Evolutionary conservation across 331 rosid genomes (phyloP), one percentile per base, ranked within the genome.

Genomic region (Arachis monticola): DNA sequence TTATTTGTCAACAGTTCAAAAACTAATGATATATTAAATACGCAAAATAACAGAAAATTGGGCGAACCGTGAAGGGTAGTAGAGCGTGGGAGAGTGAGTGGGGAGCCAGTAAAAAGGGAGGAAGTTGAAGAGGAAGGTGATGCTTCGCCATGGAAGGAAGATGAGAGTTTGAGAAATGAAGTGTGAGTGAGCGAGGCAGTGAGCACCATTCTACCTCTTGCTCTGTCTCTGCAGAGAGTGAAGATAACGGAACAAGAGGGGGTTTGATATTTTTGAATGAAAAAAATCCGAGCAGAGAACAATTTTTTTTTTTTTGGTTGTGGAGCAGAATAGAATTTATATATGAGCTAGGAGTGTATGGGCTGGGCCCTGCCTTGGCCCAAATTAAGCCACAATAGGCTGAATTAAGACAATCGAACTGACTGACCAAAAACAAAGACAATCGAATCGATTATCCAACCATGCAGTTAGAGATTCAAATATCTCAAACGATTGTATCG

Each of bases 141-240:
- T 12, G 65, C 6, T 55, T 90, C 79, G 79, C 85, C 88, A 67
- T 89, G 77, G 2, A 72, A 66, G 57, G 77, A 22, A 8, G 85
- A 60, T 22, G 85, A 82, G 67, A 75, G 79, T 73, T 84, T 88
- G 62, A 77, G 86, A 69, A 85, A 46, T 40, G 78, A 38, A 66
- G 47, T 60, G 17, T 73, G 82, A 68, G 73, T 67, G 6, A 82
- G 60, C 7, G 79, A 77, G 63, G 90, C 74, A 72, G 75, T 41
- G 87, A 87, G 80, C 63, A 90, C 90, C 98, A 93, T 91, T 80
- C 17, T 4, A 14, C 6, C 57, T 52, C 13, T 50, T 3, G 9
- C 3, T 51, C 57, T 51, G 4, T 11, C 57, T 51, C 13, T 10
- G 44, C 4, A 11, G 14, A 14, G n/a, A 41, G 13, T 30, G 73